These are phyloP conservation scores for Papiliotrema fonsecae DNA, from an alignment of 1,284 basidiomycete species.

Conservation along the genomic window DNA sequence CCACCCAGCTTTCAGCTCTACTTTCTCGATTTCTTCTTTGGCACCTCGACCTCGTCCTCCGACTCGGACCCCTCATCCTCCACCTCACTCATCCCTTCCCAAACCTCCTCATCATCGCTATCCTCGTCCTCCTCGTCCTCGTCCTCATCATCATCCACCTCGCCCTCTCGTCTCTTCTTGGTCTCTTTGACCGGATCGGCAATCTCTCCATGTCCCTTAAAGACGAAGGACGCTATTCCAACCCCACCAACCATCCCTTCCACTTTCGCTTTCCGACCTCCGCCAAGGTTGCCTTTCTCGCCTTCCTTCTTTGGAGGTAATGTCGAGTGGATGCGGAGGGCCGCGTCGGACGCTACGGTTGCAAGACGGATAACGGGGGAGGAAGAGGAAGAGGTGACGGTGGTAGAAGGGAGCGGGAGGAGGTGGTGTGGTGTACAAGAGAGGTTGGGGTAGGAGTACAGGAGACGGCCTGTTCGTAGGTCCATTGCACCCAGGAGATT, in stretches of 20 bases:
- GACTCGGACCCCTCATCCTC: conserved; percentile 15
- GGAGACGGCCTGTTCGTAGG: conserved; percentile 63
- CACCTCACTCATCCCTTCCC: conserved; percentile 40
- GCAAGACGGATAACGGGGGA: conserved; percentile 16
- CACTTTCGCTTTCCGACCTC: conserved; percentile 59
- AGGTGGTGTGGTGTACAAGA: conserved; percentile 38
- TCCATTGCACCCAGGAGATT: conserved; percentile 68
- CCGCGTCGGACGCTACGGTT: conserved; percentile 41
- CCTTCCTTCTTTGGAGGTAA: conserved; percentile 54
- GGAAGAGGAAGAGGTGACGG: not conserved
- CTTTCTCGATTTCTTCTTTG: conserved; percentile 11
- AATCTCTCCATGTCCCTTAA: conserved; percentile 44
- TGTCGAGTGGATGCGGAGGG: conserved; percentile 65
- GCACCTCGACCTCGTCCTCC: conserved; percentile 18
- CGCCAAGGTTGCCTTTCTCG: conserved; percentile 56
- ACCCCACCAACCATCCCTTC: conserved; percentile 66
- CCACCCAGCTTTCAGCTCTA: too few relatives aligned
- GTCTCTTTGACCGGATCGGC: conserved; percentile 50
- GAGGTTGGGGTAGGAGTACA: conserved; percentile 60
- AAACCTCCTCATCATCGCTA: conserved; percentile 48
- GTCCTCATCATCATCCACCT: conserved; percentile 29
- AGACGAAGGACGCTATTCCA: conserved; percentile 55
- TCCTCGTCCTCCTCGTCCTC: conserved; percentile 29
- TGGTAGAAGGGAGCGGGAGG: conserved; percentile 23
- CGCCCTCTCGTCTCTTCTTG: conserved; percentile 19